A percentile compares a stretch with the other conserved stretches of the same genome.
Evolutionary conservation across 2,329 filamentous ascomycete genomes (phyloP).

Genomic region (Hymenoscyphus infarciens): DNA sequence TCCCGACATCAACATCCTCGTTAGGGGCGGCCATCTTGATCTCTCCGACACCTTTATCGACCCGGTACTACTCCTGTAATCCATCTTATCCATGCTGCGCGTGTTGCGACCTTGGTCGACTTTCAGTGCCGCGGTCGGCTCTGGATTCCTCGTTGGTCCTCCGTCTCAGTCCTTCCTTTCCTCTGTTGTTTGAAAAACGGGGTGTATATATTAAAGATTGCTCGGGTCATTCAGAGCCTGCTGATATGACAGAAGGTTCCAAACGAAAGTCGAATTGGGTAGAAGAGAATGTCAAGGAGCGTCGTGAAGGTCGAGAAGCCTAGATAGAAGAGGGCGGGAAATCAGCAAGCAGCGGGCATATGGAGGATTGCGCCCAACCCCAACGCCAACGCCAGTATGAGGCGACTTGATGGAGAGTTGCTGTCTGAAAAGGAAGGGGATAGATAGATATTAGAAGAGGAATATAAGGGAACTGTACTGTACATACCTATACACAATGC

Average conservation of each 20-base stretch:
- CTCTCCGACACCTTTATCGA: conserved; percentile 58
- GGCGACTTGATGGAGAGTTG: conserved; percentile 18
- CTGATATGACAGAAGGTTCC: conserved; percentile 34
- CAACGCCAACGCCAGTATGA: neutral
- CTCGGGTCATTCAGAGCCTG: conserved; percentile 36
- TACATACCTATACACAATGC: conserved; percentile 35
- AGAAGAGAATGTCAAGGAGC: conserved; percentile 26
- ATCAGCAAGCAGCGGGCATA: conserved; percentile 14
- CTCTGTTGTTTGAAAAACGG: conserved; percentile 14
- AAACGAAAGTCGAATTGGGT: conserved; percentile 20
- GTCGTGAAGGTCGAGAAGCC: conserved; percentile 29
- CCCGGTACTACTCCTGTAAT: conserved; percentile 29
- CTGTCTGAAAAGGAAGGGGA: conserved; percentile 20
- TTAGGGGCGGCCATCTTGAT: conserved; percentile 78
- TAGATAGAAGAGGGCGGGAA: conserved; percentile 22
- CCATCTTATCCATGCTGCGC: conserved; percentile 22
- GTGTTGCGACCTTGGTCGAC: conserved; percentile 28
- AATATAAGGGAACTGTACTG: conserved; percentile 13
- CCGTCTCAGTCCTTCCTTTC: conserved; percentile 10
- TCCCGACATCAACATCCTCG: conserved; percentile 76
- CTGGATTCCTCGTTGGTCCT: conserved; percentile 12
- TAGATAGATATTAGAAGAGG: conserved; percentile 19
- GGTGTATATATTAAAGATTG: conserved; percentile 26
- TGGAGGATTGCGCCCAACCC: neutral
- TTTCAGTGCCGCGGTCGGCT: conserved; percentile 19